Evolutionary conservation across 257 asterid genomes (phyloP).

Genomic region (Scutellaria barbata): DNA sequence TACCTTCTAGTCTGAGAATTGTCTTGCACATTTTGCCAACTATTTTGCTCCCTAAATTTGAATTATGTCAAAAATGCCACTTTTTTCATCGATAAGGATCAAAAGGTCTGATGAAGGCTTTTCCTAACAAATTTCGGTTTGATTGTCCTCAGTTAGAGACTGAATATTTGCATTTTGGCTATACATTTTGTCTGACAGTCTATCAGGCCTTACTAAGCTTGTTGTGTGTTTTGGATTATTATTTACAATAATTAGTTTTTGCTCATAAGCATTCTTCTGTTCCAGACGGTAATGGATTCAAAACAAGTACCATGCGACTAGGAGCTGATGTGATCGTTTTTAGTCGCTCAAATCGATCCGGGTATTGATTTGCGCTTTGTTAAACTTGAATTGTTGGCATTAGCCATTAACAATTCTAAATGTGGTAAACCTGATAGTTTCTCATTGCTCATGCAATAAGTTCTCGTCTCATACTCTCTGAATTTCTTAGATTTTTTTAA

Average conservation of each 20-base stretch:
- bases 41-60: constrained; percentile 19
- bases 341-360: constrained; percentile 71
- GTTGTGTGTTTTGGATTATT: constrained; percentile 29
- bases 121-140: constrained; percentile 18
- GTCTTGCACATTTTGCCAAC: constrained; percentile 19
- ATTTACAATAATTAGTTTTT: neutral
- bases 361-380: constrained; percentile 51
- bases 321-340: constrained; percentile 94
- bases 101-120: constrained; percentile 21
- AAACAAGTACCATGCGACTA: constrained; percentile 96
- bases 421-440: constrained; percentile 7
- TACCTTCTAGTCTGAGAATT: constrained; percentile 28
- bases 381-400: constrained; percentile 29
- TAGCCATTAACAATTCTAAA: constrained; percentile 14
- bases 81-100: constrained; percentile 1
- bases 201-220: constrained; percentile 13
- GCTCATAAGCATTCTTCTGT: constrained; percentile 27
- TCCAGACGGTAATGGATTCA: constrained; percentile 95
- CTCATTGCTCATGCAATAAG: constrained; percentile 17
- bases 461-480: constrained; percentile 17
- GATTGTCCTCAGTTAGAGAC: constrained; percentile 19
- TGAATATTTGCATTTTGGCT: constrained; percentile 19
- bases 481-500: constrained; percentile 21
- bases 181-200: constrained; percentile 14
- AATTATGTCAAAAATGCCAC: constrained; percentile 16